Base-by-base conservation (phyloP, 768 basidiomycete genomes). In the Termitomyces sp. region DNA sequence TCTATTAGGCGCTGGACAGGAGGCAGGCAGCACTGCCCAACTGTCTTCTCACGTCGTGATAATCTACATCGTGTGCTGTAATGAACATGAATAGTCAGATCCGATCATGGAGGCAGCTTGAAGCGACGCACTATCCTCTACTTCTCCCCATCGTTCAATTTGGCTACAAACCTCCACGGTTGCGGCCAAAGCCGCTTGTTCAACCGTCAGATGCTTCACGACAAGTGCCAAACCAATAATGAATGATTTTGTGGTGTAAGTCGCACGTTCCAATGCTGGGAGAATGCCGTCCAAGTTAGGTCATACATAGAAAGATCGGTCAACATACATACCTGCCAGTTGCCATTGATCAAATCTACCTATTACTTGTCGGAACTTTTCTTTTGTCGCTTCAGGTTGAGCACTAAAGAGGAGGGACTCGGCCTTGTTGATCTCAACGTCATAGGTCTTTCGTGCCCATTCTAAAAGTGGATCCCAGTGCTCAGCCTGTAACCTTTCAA, bases 131-230 rank as follows among this genome's bases (percentile, higher is more conserved):
- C 96, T 93, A 71, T 98, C 97, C 77, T 98, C 97, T 0, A 99
- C 97, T 74, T 98, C 96, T n/a, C 97, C 97, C 97, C 97, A 99
- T 51, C 87, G 82, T 72, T 95, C 86, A 61, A 98, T 98, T 75
- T 98, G 96, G 70, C 93, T 95, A 62, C 87, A 80, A 0, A 99
- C 96, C 74, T 99, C 97, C 8, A 96, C 95, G 55, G 89, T 88
- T 7, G 93, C 83, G 0, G 92, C 93, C 52, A 85, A 72, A 2
- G 95, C 84, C 9, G 96, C 95, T 68, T 93, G 78, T 66, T 99
- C 92, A 1, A 86, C 91, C 4, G 84, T 84, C 44, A 98, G 70
- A 58, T 80, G 83, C 36, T 85, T 87, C 66, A 84, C 85, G 35
- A 94, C 85, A 35, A 99, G 78, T 9, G 91, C 95, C 38, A 99